Evolutionary conservation across 2,329 filamentous ascomycete species (phyloP).

Genomic region (Paraphaeosphaeria sporulosa): DNA sequence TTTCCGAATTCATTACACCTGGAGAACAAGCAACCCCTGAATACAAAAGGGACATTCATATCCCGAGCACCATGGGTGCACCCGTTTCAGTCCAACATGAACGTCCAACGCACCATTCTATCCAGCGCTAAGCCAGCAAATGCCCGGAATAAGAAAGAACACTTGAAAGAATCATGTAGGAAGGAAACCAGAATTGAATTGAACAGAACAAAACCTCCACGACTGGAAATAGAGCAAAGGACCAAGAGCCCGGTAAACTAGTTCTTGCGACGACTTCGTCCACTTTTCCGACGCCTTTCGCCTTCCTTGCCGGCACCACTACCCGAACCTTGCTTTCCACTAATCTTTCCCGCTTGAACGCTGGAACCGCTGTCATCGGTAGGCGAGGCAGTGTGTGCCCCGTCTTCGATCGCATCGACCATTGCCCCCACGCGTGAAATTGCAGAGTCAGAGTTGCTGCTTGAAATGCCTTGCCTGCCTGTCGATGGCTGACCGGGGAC

Average conservation of each 20-base stretch:
- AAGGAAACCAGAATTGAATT: neutral
- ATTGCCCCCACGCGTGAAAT: conserved; percentile 20
- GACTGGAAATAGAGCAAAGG: conserved; percentile 4
- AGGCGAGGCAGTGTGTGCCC: conserved; percentile 11
- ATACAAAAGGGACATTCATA: neutral
- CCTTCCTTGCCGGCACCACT: conserved; percentile 31
- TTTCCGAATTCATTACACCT: neutral
- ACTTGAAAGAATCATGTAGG: neutral
- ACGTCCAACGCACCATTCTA: conserved; percentile 9
- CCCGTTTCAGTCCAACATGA: neutral
- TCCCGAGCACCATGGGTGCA: neutral
- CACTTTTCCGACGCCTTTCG: conserved; percentile 36
- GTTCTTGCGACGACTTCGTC: conserved; percentile 33
- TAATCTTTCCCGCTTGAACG: conserved; percentile 25
- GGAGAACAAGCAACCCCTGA: neutral
- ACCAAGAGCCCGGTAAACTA: neutral
- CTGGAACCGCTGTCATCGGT: conserved; percentile 25
- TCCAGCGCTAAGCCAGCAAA: conserved; percentile 10
- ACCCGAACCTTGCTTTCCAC: conserved; percentile 21
- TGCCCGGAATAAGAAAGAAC: neutral
- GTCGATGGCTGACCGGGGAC: conserved; percentile 33
- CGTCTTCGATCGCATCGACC: conserved; percentile 18
- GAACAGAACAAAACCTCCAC: neutral
- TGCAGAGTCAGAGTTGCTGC: conserved; percentile 34
- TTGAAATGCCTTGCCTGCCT: conserved; percentile 22